These are phyloP conservation scores for Micractinium conductrix DNA, from an alignment of 139 green algal genomes.

Conservation along the genomic window DNA sequence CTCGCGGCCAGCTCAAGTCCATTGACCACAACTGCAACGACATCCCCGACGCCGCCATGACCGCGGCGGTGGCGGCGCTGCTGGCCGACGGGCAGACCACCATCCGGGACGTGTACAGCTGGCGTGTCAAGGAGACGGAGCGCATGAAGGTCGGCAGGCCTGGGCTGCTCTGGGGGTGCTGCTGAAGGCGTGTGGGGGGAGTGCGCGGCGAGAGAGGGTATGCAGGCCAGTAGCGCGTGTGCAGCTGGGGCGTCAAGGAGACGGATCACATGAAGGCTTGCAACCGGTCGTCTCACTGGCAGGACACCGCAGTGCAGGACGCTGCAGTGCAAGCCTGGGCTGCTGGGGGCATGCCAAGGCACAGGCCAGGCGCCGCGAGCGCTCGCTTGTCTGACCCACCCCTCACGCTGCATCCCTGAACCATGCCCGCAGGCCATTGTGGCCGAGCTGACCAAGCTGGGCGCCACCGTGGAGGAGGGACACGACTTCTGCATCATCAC, in stretches of 20 bases:
- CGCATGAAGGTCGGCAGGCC: slow-evolving; percentile 82
- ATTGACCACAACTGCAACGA: slow-evolving; percentile 99
- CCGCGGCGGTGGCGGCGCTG: slow-evolving; percentile 93
- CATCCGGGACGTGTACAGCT: slow-evolving; percentile 98
- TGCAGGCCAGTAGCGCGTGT: too few species aligned
- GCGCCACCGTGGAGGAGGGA: slow-evolving; percentile 87
- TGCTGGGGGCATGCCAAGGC: too few species aligned
- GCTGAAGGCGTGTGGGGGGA: too few species aligned
- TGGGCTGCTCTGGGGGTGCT: too few species aligned
- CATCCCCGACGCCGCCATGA: slow-evolving; percentile 99
- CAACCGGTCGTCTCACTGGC: not conserved
- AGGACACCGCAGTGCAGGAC: too few species aligned
- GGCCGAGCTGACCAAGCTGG: slow-evolving; percentile 93
- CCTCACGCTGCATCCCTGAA: too few species aligned
- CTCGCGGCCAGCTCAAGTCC: slow-evolving; percentile 72
- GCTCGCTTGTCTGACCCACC: too few species aligned
- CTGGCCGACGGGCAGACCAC: slow-evolving; percentile 91
- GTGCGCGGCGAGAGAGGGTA: too few species aligned
- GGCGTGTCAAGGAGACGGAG: slow-evolving; percentile 99
- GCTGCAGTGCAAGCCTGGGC: too few species aligned
- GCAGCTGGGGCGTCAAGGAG: slow-evolving; percentile 93
- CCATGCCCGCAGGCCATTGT: slow-evolving; percentile 84
- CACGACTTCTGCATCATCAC: slow-evolving; percentile 97
- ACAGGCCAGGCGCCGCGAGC: too few species aligned
- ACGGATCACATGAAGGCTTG: slow-evolving; percentile 92